Percentiles rank a stretch among this genome's conserved stretches.
Evolutionary conservation across 306 rosid species (phyloP).

Genomic region (Elaeagnus macrophylla): DNA sequence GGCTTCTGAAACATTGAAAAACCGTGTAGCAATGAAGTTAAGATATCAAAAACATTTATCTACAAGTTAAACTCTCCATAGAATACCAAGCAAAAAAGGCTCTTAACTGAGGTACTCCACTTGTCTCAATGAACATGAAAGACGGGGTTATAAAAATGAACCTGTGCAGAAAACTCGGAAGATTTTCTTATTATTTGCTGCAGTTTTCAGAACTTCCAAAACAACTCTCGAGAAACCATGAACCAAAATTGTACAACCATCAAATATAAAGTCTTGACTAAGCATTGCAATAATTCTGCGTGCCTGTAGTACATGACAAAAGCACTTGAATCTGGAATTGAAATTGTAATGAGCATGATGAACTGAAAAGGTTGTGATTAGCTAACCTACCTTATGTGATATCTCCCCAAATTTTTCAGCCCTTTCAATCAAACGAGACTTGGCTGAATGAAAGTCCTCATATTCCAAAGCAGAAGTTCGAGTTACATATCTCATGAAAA

Average conservation of each 20-base stretch:
- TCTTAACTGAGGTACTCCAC: too few species aligned
- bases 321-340: background rate
- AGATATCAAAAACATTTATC: too few species aligned
- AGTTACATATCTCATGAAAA: constrained; percentile 84
- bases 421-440: constrained; percentile 86
- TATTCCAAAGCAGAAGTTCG: constrained; percentile 86
- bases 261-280: constrained; percentile 81
- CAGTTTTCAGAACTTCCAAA: constrained; percentile 65
- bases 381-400: constrained; percentile 53
- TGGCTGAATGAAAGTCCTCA: constrained; percentile 84
- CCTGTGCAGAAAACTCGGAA: constrained; percentile 87
- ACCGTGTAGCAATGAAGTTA: too few species aligned
- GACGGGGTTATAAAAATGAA: constrained; percentile 11
- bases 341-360: background rate
- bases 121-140: background rate
- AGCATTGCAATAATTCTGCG: constrained; percentile 70
- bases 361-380: background rate
- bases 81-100: too few species aligned
- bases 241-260: constrained; percentile 73
- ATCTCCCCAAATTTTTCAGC: constrained; percentile 96
- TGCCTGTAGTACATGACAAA: constrained; percentile 46
- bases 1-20: too few species aligned
- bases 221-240: constrained; percentile 95
- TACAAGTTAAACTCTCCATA: too few species aligned
- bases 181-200: constrained; percentile 69